A percentile compares a stretch with the other conserved stretches of the same genome.
phyloP scores from a whole-genome alignment of 257 asterid species.

The Scutellaria minor region DNA sequence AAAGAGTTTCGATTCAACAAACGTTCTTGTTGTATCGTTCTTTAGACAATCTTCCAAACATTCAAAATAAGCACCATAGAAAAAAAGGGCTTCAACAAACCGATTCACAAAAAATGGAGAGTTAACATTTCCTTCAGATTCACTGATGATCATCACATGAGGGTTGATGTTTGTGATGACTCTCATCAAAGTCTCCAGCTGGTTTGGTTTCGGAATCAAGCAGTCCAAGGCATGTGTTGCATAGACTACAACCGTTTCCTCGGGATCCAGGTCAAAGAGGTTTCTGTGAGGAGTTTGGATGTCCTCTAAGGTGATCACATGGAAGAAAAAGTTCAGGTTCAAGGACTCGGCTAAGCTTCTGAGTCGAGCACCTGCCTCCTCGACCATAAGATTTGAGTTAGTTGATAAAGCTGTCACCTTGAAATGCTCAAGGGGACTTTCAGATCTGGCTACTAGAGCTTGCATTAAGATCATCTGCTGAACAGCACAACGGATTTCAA shows the following conservation, averaged over 20 bases:
- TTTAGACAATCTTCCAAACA: constrained; percentile 51
- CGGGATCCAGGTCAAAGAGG: constrained; percentile 36
- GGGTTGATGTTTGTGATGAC: constrained; percentile 42
- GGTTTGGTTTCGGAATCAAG: constrained; percentile 44
- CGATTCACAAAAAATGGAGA: constrained; percentile 54
- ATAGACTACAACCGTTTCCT: constrained; percentile 52
- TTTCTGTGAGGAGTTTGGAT: constrained; percentile 39
- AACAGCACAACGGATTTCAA: constrained; percentile 55
- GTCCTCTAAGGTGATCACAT: constrained; percentile 50
- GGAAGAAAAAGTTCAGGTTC: constrained; percentile 47
- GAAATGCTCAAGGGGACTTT: constrained; percentile 46
- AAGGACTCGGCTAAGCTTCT: constrained; percentile 53
- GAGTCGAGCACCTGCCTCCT: constrained; percentile 52
- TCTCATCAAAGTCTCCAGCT: constrained; percentile 47
- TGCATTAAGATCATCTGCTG: constrained; percentile 67
- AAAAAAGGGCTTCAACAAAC: constrained; percentile 55
- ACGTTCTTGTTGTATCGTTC: constrained; percentile 42
- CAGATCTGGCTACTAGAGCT: constrained; percentile 50
- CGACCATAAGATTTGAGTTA: constrained; percentile 39
- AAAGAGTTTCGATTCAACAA: constrained; percentile 42
- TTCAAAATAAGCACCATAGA: constrained; percentile 57
- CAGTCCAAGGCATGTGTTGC: constrained; percentile 40
- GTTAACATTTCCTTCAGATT: constrained; percentile 59
- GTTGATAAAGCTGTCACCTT: constrained; percentile 61
- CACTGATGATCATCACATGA: constrained; percentile 47